These are phyloP conservation scores for Albifimbria verrucaria DNA, from an alignment of 2,329 filamentous ascomycete species.

Conservation along the genomic window DNA sequence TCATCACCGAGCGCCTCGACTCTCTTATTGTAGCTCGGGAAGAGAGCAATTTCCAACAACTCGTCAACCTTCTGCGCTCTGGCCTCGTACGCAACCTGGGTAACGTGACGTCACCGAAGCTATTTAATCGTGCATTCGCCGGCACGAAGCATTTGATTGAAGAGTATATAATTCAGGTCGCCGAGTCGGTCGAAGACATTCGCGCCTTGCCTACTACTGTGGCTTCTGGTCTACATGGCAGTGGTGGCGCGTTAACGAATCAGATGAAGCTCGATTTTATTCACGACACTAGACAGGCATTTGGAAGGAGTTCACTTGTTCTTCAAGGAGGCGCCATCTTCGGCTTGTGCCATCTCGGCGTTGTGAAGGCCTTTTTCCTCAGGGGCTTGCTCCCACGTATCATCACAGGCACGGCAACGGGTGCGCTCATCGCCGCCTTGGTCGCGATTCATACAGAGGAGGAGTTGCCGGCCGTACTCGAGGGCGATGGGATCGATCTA, in stretches of 20 bases:
- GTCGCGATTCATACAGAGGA: slow-evolving; percentile 85
- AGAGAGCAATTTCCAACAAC: slow-evolving; percentile 66
- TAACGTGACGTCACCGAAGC: slow-evolving; percentile 76
- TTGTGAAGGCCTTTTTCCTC: slow-evolving; percentile 82
- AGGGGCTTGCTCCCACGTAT: slow-evolving; percentile 81
- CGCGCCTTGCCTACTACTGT: slow-evolving; percentile 60
- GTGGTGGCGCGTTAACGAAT: slow-evolving; percentile 50
- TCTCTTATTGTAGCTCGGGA: slow-evolving; percentile 68
- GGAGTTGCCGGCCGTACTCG: slow-evolving; percentile 73
- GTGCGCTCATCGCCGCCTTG: slow-evolving; percentile 83
- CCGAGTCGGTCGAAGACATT: slow-evolving; percentile 76
- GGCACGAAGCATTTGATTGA: slow-evolving; percentile 90
- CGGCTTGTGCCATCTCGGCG: slow-evolving; percentile 83
- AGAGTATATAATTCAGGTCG: slow-evolving; percentile 82
- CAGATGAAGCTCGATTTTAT: slow-evolving; percentile 83
- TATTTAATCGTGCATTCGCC: slow-evolving; percentile 82
- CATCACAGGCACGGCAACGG: slow-evolving; percentile 86
- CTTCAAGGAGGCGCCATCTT: slow-evolving; percentile 90
- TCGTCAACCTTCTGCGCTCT: slow-evolving; percentile 78
- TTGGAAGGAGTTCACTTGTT: slow-evolving; percentile 81
- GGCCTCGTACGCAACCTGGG: slow-evolving; percentile 82
- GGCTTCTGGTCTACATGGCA: slow-evolving; percentile 27
- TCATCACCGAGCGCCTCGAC: slow-evolving; percentile 75
- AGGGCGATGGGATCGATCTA: slow-evolving; percentile 77
- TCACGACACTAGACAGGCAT: slow-evolving; percentile 82